Evolutionary conservation across 2,329 filamentous ascomycete species (phyloP).

Genomic region (Corynespora cassiicola): DNA sequence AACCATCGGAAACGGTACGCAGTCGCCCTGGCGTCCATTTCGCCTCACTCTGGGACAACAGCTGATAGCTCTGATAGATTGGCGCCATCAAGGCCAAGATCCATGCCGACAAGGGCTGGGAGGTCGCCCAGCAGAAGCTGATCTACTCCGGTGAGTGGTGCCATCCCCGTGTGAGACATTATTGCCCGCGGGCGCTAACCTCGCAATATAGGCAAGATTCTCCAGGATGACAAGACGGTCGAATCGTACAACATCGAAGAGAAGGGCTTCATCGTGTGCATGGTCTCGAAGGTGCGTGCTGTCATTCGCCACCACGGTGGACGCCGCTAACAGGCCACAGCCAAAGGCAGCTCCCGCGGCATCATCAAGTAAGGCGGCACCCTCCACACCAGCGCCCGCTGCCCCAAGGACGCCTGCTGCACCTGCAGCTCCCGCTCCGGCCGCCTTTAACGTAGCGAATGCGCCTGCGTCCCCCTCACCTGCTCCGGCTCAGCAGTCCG

Average conservation of each 20-base stretch:
- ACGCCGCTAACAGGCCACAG: conserved; percentile 51
- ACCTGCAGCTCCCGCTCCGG: conserved; percentile 61
- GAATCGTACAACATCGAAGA: conserved; percentile 98
- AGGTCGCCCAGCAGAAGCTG: conserved; percentile 87
- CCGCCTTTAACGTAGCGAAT: conserved; percentile 57
- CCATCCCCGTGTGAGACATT: conserved; percentile 16
- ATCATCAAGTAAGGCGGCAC: conserved; percentile 56
- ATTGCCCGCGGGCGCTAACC: conserved; percentile 29
- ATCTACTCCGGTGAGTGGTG: conserved; percentile 89
- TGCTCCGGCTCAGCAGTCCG: conserved; percentile 49
- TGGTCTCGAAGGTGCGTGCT: conserved; percentile 85
- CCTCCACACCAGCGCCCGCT: conserved; percentile 63
- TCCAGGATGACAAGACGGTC: conserved; percentile 96
- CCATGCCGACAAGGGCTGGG: conserved; percentile 90
- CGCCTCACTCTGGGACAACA: too few relatives aligned
- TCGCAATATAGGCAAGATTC: conserved; percentile 79
- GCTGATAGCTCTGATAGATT: conserved; percentile 64
- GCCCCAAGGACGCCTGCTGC: conserved; percentile 58
- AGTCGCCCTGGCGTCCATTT: too few relatives aligned
- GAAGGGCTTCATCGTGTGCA: conserved; percentile 99
- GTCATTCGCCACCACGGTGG: conserved; percentile 9
- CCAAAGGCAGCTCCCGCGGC: conserved; percentile 73
- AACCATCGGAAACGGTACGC: conserved; percentile 85
- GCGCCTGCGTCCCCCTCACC: conserved; percentile 58
- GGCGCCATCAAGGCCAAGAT: conserved; percentile 93